Evolutionary conservation across 2,329 filamentous ascomycete species (phyloP).

Genomic region (Zasmidium citrigriseum): DNA sequence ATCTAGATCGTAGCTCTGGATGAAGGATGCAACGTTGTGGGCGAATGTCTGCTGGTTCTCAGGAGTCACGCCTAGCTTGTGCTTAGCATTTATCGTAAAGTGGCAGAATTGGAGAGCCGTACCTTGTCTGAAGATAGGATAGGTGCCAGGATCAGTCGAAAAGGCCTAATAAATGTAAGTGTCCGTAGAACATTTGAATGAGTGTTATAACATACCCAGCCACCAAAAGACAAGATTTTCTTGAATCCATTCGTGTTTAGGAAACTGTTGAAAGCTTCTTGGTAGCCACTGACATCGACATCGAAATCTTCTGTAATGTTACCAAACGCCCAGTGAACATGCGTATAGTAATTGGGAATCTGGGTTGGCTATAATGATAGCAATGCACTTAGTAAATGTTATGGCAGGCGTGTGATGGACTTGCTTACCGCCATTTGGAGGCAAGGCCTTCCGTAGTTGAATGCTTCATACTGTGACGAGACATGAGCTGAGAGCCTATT

Average conservation of each 20-base stretch:
- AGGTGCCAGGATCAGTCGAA: constrained; percentile 34
- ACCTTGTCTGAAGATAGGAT: constrained; percentile 42
- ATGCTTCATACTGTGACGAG: constrained; percentile 40
- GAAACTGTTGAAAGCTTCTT: no score
- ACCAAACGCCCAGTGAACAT: constrained; percentile 41
- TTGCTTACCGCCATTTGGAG: constrained; percentile 34
- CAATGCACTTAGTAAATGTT: no score
- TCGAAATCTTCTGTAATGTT: constrained; percentile 33
- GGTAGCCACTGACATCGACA: no score
- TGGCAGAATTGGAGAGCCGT: no score
- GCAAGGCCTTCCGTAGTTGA: constrained; percentile 34
- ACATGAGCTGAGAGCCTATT: no score
- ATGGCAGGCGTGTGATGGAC: no score
- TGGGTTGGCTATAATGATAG: not conserved
- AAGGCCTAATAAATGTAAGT: not conserved
- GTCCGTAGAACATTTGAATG: no score
- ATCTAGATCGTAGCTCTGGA: constrained; percentile 73
- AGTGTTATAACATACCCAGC: no score
- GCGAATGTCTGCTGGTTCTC: constrained; percentile 60
- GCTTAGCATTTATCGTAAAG: no score
- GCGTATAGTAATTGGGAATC: constrained; percentile 14
- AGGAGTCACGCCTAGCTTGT: constrained; percentile 33
- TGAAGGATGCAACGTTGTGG: constrained; percentile 61
- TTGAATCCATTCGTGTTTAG: constrained; percentile 28
- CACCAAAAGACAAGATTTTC: constrained; percentile 48